Base-by-base conservation (phyloP, 495 filamentous ascomycete genomes). In the Podospora fimiseda region DNA sequence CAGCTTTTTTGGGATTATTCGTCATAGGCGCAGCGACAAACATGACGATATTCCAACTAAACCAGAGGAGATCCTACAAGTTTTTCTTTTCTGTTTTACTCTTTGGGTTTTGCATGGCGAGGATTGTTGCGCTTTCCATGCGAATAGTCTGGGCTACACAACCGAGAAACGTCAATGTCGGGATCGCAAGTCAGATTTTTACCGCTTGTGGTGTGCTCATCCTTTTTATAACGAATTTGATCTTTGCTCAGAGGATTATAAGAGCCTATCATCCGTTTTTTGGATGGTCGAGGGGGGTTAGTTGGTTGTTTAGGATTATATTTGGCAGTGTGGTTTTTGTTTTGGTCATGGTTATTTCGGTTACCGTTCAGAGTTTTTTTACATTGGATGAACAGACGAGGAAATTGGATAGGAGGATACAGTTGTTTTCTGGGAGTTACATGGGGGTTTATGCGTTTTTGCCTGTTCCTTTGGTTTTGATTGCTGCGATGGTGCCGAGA, bases 81-180 rank as follows among this genome's bases (percentile, higher is more conserved):
- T 95, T 93, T 70, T 59, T 88, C 21, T 76, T 87, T 47, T 88
- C 78, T n/a, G 80, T 68, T 14, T 72, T 87, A 52, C 67, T 86
- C 20, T 88, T 89, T 60, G 89, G 82, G 49, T 91, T 96, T 75
- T 93, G 82, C 70, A 81, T 86, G 73, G 78, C 86, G 4, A 76
- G 90, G 22, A 77, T 85, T 38, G 62, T 75, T 21, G 82, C 89
- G 1, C 81, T 82, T 43, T 61, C 72, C 8, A 70, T 92, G 60
- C 83, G 90, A 15, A 87, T 75, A 42, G 71, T 65, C 42, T 86
- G 81, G 82, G 71, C 79, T 6, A 62, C 60, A 20, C 55, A 75
- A 47, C 73, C 68, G 2, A 49, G 16, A 8, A 71, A 82, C 54
- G 58, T 83, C 39, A 59, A 56, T 22, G 50, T 92, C 2, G 83